Percentiles rank a stretch among this genome's conserved stretches.
These are phyloP conservation scores for Byssochlamys sp. DNA, from an alignment of 2,329 filamentous ascomycete species.

Conservation along the genomic window DNA sequence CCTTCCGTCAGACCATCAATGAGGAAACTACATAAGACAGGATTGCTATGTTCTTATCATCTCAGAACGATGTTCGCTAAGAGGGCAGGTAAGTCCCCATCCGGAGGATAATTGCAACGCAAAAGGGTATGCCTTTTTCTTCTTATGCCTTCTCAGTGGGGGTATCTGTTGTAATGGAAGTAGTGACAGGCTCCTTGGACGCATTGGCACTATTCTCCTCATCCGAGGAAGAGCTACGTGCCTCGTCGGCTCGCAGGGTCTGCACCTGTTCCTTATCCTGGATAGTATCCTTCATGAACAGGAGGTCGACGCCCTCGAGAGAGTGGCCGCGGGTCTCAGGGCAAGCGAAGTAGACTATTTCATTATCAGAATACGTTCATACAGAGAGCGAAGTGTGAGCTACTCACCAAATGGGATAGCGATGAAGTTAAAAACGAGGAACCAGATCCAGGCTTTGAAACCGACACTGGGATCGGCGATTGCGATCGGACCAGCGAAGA, in stretches of 20 bases:
- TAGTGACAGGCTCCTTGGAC: neutral
- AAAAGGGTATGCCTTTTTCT: neutral
- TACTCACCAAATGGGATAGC: constrained; percentile 19
- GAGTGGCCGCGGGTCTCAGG: constrained; percentile 18
- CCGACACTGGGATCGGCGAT: constrained; percentile 17
- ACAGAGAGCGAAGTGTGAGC: neutral
- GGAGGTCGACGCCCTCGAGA: constrained; percentile 19
- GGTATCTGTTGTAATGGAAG: neutral
- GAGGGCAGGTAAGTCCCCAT: neutral
- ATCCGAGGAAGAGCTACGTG: neutral
- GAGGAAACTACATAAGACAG: no score
- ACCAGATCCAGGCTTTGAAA: constrained; percentile 27
- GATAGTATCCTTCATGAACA: constrained; percentile 6
- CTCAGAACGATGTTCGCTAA: neutral
- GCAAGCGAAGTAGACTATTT: constrained; percentile 14
- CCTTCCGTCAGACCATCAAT: no score
- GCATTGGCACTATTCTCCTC: neutral
- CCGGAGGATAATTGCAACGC: neutral
- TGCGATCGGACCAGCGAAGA: constrained; percentile 26
- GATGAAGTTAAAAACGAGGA: constrained; percentile 22
- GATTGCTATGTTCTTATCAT: no score
- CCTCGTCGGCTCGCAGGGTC: neutral
- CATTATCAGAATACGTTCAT: neutral
- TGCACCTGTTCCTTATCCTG: neutral
- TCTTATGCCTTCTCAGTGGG: neutral